Evolutionary conservation across 2,329 filamentous ascomycete species (phyloP), one percentile per base, ranked within the genome.

Genomic region (Helminthosporium solani): DNA sequence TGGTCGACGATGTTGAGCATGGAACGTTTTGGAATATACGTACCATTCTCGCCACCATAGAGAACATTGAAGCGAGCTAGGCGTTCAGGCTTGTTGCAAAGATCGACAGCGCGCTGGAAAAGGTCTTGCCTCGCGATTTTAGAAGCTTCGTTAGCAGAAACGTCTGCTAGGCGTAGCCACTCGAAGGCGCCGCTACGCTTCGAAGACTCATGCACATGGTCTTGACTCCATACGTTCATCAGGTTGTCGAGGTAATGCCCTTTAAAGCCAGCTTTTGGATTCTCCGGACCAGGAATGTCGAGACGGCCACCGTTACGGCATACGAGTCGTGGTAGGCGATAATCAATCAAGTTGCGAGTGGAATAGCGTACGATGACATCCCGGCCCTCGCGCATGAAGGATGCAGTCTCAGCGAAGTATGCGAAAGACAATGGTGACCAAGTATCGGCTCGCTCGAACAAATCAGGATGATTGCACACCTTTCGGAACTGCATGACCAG

Each of bases 401-500:
- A 96, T 0, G 89, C 91, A 0, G 92, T 96, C 75, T 99, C 94
- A 12, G 91, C 94, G 71, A 92, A 99, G 67, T 86, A 83, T n/a
- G 85, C 83, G 59, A 87, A 84, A 1, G 89, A 87, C 61, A 92
- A 86, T 0, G 94, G 90, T 7, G 91, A 96, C 19, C 82, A 86
- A 7, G 90, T 95, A 50, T 97, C 92, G 8, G 92, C 91, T 36
- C 94, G 86, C 71, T 99, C 91, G 59, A 99, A 99, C 27, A 99
- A 74, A 72, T 99, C 94, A 0, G 94, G 94, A 67, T 99, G 94
- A 66, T 99, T 99, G 76, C 94, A 99, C 46, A 99, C 94, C 74
- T 99, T 99, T 61, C 94, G 84, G 81, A 99, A 99, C 73, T 99
- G 94, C 94, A 99, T 99, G 53, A 99, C 94, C 55, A 99, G 78